These are phyloP conservation scores for Moniliophthora roreri DNA, from an alignment of 1,284 basidiomycete genomes.

Conservation along the genomic window DNA sequence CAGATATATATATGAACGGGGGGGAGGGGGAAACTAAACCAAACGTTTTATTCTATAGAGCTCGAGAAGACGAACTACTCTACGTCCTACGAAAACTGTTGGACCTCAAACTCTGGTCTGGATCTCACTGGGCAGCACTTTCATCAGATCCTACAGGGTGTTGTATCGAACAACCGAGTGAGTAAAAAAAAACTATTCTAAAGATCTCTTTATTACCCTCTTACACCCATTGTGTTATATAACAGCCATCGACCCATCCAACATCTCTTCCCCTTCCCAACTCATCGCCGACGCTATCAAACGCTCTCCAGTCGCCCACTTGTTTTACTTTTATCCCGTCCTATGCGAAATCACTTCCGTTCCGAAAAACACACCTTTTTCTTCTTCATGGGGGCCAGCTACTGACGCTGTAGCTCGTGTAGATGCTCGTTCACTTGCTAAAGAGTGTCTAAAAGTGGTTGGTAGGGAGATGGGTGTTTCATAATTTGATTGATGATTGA, in stretches of 20 bases:
- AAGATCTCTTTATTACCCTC: too few species aligned
- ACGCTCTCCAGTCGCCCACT: constrained; percentile 73
- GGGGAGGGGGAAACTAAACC: too few species aligned
- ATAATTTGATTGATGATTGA: constrained; percentile 18
- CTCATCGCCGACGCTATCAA: constrained; percentile 68
- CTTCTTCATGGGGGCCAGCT: constrained; percentile 54
- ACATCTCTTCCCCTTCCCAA: constrained; percentile 42
- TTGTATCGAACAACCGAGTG: constrained; percentile 55
- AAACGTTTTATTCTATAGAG: constrained; percentile 39
- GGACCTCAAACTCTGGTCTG: constrained; percentile 67
- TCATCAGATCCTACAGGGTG: constrained; percentile 61
- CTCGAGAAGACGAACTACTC: constrained; percentile 86
- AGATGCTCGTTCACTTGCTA: constrained; percentile 66
- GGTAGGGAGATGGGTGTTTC: constrained; percentile 68
- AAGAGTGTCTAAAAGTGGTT: constrained; percentile 68
- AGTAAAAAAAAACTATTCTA: too few species aligned
- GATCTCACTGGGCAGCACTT: constrained; percentile 72
- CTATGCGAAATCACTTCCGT: constrained; percentile 78
- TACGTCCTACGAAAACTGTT: constrained; percentile 82
- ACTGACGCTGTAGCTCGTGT: constrained; percentile 30
- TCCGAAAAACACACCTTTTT: constrained; percentile 61
- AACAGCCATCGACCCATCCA: constrained; percentile 38
- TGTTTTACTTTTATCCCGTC: constrained; percentile 83
- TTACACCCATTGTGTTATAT: constrained; percentile 4
- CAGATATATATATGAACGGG: too few species aligned